These are phyloP conservation scores for Globisporangium okanoganense DNA, from an alignment of 352 stramenopile genomes.

Conservation along the genomic window DNA sequence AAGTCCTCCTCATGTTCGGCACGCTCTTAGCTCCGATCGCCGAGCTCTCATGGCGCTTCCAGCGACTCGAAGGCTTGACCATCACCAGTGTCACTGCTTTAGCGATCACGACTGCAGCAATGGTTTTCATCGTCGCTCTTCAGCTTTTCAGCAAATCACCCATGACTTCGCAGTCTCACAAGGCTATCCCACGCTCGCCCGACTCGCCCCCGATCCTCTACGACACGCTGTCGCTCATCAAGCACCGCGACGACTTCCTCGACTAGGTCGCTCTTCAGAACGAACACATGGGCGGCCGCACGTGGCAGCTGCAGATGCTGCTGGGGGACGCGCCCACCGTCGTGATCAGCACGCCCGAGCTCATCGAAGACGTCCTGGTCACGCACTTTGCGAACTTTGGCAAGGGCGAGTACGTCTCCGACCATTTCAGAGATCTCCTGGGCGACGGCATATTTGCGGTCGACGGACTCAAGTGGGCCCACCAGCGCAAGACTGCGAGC, in stretches of 20 bases:
- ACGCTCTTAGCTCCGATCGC: background rate
- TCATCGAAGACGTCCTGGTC: constrained; percentile 36
- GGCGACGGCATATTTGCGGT: constrained; percentile 36
- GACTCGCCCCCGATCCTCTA: constrained; percentile 6
- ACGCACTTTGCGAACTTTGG: constrained; percentile 34
- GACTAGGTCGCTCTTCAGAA: constrained; percentile 25
- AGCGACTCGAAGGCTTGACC: background rate
- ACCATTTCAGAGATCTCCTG: constrained; percentile 29
- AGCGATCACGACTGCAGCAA: background rate
- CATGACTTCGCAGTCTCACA: background rate
- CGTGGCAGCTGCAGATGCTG: constrained; percentile 28
- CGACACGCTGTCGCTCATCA: constrained; percentile 21
- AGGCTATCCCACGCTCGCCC: background rate
- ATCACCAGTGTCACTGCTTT: too few species aligned
- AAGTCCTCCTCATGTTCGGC: background rate
- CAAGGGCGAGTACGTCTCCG: constrained; percentile 18
- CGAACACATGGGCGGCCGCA: constrained; percentile 19
- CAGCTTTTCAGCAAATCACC: background rate
- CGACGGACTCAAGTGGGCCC: constrained; percentile 33
- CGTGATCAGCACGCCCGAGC: constrained; percentile 21
- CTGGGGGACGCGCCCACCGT: constrained; percentile 19
- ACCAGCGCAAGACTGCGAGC: constrained; percentile 49
- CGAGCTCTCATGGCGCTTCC: background rate
- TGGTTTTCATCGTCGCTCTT: background rate
- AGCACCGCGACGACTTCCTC: constrained; percentile 21